phyloP scores from a whole-genome alignment of 345 rosid species.

The Mercurialis annua region DNA sequence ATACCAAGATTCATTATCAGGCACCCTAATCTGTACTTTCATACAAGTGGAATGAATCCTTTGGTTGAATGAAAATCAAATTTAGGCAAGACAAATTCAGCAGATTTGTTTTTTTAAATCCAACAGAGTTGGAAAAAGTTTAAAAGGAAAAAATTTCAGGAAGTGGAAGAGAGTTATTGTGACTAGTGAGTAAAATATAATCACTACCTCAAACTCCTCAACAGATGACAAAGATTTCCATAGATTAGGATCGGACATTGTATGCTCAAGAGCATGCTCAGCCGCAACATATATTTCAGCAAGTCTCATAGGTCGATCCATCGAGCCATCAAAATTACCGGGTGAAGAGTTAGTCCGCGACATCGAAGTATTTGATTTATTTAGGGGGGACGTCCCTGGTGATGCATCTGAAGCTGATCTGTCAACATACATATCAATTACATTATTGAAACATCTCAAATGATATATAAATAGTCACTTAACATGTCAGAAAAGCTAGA shows the following conservation, averaged over 20 bases:
- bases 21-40: not conserved
- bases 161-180: not conserved
- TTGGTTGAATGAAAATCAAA: not conserved
- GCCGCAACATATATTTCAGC: constrained; percentile 95
- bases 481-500: constrained; percentile 2
- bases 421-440: constrained; percentile 41
- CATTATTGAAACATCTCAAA: constrained; percentile 15
- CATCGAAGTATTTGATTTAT: constrained; percentile 51
- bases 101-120: not conserved
- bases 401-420: constrained; percentile 67
- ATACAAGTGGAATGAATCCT: not conserved
- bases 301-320: constrained; percentile 91
- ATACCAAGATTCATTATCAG: not conserved
- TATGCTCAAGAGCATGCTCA: constrained; percentile 69
- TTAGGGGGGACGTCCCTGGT: constrained; percentile 41
- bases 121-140: not conserved
- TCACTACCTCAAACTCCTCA: constrained; percentile 78
- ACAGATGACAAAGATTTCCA: constrained; percentile 72
- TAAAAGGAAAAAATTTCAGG: not conserved
- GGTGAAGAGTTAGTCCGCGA: constrained; percentile 78
- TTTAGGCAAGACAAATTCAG: not conserved
- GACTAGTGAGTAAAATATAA: not conserved
- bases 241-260: constrained; percentile 70
- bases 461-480: not conserved
- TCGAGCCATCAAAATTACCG: constrained; percentile 72